Percentiles rank a stretch among this genome's conserved stretches.
These are phyloP conservation scores for Raphanus sativus DNA, from an alignment of 345 rosid genomes.

Conservation along the genomic window DNA sequence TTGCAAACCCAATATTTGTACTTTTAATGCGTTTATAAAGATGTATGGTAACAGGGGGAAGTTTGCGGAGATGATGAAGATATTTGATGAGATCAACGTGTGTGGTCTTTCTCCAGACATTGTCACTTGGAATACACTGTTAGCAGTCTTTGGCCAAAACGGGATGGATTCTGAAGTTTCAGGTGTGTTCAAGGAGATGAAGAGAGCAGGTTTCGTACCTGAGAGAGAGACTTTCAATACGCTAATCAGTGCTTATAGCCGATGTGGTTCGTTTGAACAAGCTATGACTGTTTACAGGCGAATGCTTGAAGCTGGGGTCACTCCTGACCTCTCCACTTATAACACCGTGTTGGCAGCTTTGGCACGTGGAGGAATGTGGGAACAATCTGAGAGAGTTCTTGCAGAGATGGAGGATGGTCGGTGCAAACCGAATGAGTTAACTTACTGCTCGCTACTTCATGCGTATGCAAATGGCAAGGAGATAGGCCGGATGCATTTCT, in stretches of 20 bases:
- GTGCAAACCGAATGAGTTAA: constrained; percentile 85
- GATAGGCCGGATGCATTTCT: constrained; percentile 68
- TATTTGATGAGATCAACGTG: constrained; percentile 74
- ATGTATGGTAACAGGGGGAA: constrained; percentile 90
- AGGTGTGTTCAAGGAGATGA: constrained; percentile 94
- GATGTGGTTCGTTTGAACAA: constrained; percentile 84
- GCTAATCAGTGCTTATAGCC: constrained; percentile 84
- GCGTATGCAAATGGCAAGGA: constrained; percentile 90
- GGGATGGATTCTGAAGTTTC: constrained; percentile 89
- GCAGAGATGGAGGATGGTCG: constrained; percentile 74
- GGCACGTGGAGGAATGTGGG: constrained; percentile 97
- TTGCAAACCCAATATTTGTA: constrained; percentile 89
- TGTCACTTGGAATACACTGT: constrained; percentile 91
- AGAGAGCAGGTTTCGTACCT: constrained; percentile 90
- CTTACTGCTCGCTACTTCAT: constrained; percentile 82
- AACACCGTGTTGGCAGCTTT: constrained; percentile 91
- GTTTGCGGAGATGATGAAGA: constrained; percentile 88
- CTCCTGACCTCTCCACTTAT: constrained; percentile 85
- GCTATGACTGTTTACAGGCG: constrained; percentile 81
- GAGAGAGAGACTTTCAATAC: constrained; percentile 95
- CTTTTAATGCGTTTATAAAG: constrained; percentile 90
- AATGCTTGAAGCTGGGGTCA: constrained; percentile 85
- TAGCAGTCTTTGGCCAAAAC: constrained; percentile 92
- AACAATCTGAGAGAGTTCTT: constrained; percentile 82
- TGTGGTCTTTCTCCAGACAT: constrained; percentile 70